These are phyloP conservation scores for Bremia lactucae DNA, from an alignment of 352 stramenopile genomes.

Conservation along the genomic window DNA sequence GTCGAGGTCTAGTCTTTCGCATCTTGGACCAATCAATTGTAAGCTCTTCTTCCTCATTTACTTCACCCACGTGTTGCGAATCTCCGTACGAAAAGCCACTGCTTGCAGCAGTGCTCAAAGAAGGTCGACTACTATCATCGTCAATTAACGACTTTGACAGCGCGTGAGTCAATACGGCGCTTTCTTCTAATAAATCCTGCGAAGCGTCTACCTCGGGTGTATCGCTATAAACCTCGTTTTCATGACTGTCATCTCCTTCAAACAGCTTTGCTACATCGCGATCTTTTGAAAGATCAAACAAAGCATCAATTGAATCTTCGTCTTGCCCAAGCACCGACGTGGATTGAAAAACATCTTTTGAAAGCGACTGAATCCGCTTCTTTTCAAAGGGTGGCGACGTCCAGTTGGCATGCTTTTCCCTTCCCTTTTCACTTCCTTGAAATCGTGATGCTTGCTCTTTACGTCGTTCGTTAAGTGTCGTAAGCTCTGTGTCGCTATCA, in stretches of 20 bases:
- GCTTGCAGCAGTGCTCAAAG: neutral
- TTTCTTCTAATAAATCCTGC: neutral
- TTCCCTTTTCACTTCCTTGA: slow-evolving; percentile 1
- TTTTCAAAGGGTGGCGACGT: neutral
- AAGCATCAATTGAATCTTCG: slow-evolving; percentile 53
- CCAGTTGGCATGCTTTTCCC: slow-evolving; percentile 1
- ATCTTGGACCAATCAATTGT: slow-evolving; percentile 35
- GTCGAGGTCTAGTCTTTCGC: slow-evolving; percentile 19
- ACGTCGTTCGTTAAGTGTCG: slow-evolving; percentile 11
- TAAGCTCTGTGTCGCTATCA: slow-evolving; percentile 8
- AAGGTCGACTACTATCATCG: slow-evolving; percentile 1
- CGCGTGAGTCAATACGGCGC: neutral
- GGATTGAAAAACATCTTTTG: slow-evolving; percentile 7
- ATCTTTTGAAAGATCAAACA: slow-evolving; percentile 49
- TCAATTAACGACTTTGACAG: slow-evolving; percentile 3
- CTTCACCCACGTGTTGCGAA: too few relatives aligned
- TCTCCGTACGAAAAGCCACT: too few relatives aligned
- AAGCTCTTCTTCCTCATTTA: slow-evolving; percentile 30
- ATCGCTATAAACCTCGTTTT: neutral
- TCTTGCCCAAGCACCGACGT: too few relatives aligned
- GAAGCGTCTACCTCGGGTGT: neutral
- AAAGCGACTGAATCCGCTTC: neutral
- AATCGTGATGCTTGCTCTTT: slow-evolving; percentile 4
- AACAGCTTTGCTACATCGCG: slow-evolving; percentile 31
- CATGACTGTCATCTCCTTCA: slow-evolving; percentile 1